Evolutionary conservation across 2,329 filamentous ascomycete genomes (phyloP).

Genomic region (Curvularia sp.): DNA sequence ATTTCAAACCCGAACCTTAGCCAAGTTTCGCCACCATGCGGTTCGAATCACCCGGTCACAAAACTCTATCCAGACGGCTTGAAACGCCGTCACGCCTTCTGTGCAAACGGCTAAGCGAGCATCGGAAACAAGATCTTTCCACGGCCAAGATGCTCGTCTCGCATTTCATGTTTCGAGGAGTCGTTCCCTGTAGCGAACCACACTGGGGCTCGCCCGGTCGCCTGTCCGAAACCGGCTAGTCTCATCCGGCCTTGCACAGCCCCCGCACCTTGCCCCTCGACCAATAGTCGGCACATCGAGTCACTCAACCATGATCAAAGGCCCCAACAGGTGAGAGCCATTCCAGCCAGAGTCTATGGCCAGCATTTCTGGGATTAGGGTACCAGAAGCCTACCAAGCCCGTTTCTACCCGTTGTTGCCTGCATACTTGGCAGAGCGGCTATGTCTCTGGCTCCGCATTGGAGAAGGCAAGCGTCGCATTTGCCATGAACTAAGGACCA

Average conservation of each 20-base stretch:
- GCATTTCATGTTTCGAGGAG: conserved; percentile 4
- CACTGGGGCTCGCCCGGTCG: background rate
- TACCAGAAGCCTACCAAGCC: background rate
- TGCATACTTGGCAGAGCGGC: background rate
- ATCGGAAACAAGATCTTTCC: background rate
- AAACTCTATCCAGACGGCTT: conserved; percentile 1
- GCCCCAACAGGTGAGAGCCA: background rate
- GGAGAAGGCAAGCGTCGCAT: background rate
- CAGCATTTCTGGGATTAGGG: background rate
- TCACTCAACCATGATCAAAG: conserved; percentile 1
- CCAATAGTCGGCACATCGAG: background rate
- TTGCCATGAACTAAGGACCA: background rate
- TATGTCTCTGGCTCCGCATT: background rate
- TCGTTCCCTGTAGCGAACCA: conserved; percentile 4
- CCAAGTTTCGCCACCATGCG: background rate
- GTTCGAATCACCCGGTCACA: background rate
- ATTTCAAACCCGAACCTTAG: background rate
- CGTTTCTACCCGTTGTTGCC: background rate
- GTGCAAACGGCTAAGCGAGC: background rate
- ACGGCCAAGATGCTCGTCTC: conserved; percentile 5
- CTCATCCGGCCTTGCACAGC: conserved; percentile 16
- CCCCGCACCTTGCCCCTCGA: conserved; percentile 15
- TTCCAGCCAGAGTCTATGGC: background rate
- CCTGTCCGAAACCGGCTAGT: conserved; percentile 12
- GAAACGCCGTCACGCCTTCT: background rate